phyloP scores from a whole-genome alignment of 2,329 filamentous ascomycete species.

The Xylaria sp. region DNA sequence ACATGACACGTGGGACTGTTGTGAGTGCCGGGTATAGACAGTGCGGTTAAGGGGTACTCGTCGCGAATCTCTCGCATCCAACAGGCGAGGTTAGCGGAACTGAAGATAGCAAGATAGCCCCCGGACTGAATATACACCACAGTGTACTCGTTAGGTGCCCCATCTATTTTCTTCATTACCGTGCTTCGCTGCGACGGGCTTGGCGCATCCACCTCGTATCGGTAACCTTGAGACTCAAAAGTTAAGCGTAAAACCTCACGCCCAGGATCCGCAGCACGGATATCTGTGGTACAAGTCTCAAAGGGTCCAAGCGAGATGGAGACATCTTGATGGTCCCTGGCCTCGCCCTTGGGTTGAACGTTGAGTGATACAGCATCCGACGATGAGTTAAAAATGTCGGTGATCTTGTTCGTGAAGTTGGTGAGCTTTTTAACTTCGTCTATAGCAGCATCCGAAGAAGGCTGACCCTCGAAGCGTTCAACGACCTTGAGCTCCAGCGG shows the following conservation, averaged over 20 bases:
- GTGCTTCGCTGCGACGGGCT: conserved; percentile 68
- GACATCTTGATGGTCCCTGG: conserved; percentile 70
- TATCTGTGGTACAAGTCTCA: conserved; percentile 68
- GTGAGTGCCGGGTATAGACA: conserved; percentile 95
- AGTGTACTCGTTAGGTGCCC: conserved; percentile 65
- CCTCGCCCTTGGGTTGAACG: conserved; percentile 63
- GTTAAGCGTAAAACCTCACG: conserved; percentile 78
- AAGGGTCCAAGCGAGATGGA: conserved; percentile 75
- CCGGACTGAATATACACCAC: conserved; percentile 70
- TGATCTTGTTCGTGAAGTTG: conserved; percentile 57
- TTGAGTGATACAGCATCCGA: conserved; percentile 42
- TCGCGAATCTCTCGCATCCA: conserved; percentile 87
- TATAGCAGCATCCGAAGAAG: conserved; percentile 51
- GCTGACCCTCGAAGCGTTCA: conserved; percentile 73
- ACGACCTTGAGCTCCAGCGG: conserved; percentile 76
- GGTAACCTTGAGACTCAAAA: conserved; percentile 71
- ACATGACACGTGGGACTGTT: conserved; percentile 88
- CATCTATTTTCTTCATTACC: conserved; percentile 66
- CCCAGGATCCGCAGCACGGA: conserved; percentile 66
- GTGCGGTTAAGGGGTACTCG: conserved; percentile 76
- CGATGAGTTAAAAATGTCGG: conserved; percentile 57
- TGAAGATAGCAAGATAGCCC: conserved; percentile 72
- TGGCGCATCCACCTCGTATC: conserved; percentile 78
- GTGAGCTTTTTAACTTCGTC: conserved; percentile 50
- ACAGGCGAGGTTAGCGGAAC: conserved; percentile 71